These are phyloP conservation scores for Jatropha podagrica DNA, from an alignment of 441 rosid genomes.

Conservation along the genomic window DNA sequence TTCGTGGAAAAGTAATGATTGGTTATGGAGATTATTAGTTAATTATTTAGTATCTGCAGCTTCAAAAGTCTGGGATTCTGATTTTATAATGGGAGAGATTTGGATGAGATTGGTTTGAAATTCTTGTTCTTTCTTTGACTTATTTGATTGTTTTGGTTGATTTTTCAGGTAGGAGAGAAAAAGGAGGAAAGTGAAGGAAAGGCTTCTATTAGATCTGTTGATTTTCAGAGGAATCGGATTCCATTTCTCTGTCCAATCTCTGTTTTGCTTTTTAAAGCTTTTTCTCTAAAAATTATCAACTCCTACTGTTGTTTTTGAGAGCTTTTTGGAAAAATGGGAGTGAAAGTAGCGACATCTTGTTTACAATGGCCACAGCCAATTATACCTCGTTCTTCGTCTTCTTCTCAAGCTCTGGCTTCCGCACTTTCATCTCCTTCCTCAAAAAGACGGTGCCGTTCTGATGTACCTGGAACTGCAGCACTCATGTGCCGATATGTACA, in stretches of 20 bases:
- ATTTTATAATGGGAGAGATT: not conserved
- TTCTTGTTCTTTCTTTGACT: not conserved
- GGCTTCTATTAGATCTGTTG: constrained; percentile 1
- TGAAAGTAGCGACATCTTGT: constrained; percentile 49
- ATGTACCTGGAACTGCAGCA: constrained; percentile 25
- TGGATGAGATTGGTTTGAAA: not conserved
- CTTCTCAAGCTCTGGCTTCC: constrained; percentile 59
- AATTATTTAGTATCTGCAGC: not conserved
- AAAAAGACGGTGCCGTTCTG: constrained; percentile 21
- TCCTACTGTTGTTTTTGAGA: not conserved
- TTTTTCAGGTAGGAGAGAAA: constrained; percentile 10
- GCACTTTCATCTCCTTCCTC: constrained; percentile 47
- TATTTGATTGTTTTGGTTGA: not conserved
- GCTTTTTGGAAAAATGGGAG: constrained; percentile 41
- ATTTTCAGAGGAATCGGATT: not conserved
- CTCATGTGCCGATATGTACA: constrained; percentile 36
- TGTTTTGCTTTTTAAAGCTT: not conserved
- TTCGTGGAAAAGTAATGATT: constrained; percentile 10
- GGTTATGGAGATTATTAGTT: not conserved
- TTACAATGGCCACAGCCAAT: constrained; percentile 68
- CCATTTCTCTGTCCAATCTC: not conserved
- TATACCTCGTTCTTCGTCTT: constrained; percentile 47
- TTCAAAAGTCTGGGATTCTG: not conserved
- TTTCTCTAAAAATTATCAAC: not conserved
- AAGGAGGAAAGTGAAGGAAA: not conserved